Conservation (phyloP, 805 yeast genomes). For the Candida nitratophila region DNA sequence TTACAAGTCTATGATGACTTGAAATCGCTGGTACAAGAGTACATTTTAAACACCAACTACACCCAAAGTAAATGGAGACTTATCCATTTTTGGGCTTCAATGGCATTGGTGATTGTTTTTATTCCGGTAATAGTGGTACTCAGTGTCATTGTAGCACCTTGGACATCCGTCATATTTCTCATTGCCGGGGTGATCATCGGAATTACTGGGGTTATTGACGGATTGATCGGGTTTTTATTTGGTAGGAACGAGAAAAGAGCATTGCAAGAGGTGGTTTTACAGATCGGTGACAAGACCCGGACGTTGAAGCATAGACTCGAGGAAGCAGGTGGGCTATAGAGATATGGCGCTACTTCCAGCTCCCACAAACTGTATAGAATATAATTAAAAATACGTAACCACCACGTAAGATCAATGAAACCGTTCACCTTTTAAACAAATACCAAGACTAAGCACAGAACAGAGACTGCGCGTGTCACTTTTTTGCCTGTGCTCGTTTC, state of each 20-base stretch:
- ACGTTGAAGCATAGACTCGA: slow-evolving; percentile 1
- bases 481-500: too few species aligned
- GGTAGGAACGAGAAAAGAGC: slow-evolving; percentile 79
- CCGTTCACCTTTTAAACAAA: too few species aligned
- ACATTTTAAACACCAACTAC: slow-evolving; percentile 40
- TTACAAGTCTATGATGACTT: slow-evolving; percentile 43
- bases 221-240: slow-evolving; percentile 70
- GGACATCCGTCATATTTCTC: slow-evolving; percentile 64
- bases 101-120: slow-evolving; percentile 44
- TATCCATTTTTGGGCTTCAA: slow-evolving; percentile 53
- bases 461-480: too few species aligned
- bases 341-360: too few species aligned
- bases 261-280: slow-evolving; percentile 63
- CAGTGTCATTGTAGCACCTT: slow-evolving; percentile 36
- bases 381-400: too few species aligned
- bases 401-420: too few species aligned
- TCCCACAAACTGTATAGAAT: too few species aligned
- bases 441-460: too few species aligned
- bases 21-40: slow-evolving; percentile 36
- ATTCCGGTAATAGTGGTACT: slow-evolving; percentile 55
- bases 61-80: slow-evolving; percentile 63
- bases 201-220: slow-evolving; percentile 65
- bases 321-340: too few species aligned
- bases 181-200: slow-evolving; percentile 48
- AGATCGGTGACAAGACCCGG: slow-evolving; percentile 37